Conservation (phyloP, 1,284 basidiomycete genomes). For the Ustilago curta region DNA sequence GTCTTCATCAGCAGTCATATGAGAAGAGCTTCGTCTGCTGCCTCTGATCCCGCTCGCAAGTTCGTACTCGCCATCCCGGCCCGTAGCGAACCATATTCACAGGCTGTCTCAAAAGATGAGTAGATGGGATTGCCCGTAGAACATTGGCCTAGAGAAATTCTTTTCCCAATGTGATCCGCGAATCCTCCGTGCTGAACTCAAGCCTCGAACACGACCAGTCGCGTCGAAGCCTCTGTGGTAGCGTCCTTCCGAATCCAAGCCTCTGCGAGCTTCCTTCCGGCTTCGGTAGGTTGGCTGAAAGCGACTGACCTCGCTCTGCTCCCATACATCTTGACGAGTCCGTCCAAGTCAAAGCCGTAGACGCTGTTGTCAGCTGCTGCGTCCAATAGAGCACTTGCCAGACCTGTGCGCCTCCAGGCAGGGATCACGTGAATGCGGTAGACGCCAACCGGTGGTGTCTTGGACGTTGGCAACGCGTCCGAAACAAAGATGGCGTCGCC, state of each 20-base stretch:
- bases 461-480: slow-evolving; percentile 32
- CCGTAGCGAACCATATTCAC: background rate
- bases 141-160: too few species aligned
- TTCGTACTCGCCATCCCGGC: background rate
- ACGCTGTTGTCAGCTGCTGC: slow-evolving; percentile 54
- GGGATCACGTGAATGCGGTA: slow-evolving; percentile 61
- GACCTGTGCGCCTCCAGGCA: slow-evolving; percentile 45
- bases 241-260: slow-evolving; percentile 48
- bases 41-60: background rate
- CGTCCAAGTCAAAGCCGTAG: slow-evolving; percentile 48
- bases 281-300: slow-evolving; percentile 64
- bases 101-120: background rate
- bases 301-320: slow-evolving; percentile 49
- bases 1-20: background rate
- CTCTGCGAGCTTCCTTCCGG: slow-evolving; percentile 55
- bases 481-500: slow-evolving; percentile 55
- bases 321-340: slow-evolving; percentile 37
- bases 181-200: slow-evolving; percentile 6
- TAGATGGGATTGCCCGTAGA: background rate
- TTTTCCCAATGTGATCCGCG: background rate
- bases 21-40: background rate
- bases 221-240: background rate
- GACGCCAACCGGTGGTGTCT: slow-evolving; percentile 54
- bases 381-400: slow-evolving; percentile 54
- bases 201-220: slow-evolving; percentile 46